Conservation (phyloP, 129 eudicot genomes). For the Chrysanthemum lavandulifolium region DNA sequence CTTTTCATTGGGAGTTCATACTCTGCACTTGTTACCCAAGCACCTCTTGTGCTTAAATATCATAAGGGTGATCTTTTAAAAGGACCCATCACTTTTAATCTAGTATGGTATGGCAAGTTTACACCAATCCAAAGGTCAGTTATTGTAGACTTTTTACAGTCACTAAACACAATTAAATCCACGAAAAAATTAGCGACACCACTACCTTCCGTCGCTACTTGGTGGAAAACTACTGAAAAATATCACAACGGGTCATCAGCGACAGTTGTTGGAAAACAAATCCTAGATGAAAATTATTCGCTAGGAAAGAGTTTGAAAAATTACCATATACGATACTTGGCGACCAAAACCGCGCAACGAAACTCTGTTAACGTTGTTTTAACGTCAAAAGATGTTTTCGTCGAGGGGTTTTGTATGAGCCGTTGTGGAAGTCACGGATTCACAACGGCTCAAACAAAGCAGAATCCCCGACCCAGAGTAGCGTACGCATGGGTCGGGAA, state of each 20-base stretch:
- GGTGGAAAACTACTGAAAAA: constrained; percentile 74
- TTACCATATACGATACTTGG: constrained; percentile 41
- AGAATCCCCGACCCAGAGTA: constrained; percentile 15
- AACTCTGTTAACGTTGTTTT: constrained; percentile 55
- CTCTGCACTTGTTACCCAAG: constrained; percentile 47
- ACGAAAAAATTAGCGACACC: constrained; percentile 4
- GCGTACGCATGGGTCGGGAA: constrained; percentile 81
- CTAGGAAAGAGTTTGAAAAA: constrained; percentile 56
- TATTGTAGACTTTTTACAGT: constrained; percentile 58
- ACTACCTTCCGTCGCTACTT: constrained; percentile 46
- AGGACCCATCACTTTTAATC: constrained; percentile 62
- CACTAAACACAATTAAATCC: constrained; percentile 31
- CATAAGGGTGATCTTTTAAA: constrained; percentile 65
- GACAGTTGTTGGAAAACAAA: constrained; percentile 54
- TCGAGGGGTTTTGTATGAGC: constrained; percentile 64
- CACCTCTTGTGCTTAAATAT: constrained; percentile 56
- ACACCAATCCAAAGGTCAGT: constrained; percentile 57
- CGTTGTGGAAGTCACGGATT: constrained; percentile 78
- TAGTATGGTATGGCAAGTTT: constrained; percentile 84
- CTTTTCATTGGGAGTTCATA: constrained; percentile 25
- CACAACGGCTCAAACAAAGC: constrained; percentile 19
- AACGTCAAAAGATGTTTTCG: constrained; percentile 66
- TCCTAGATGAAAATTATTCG: constrained; percentile 52
- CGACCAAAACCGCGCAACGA: constrained; percentile 24
- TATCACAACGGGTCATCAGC: constrained; percentile 53